phyloP scores from a whole-genome alignment of 352 stramenopile genomes.

The Phytophthora multivora region DNA sequence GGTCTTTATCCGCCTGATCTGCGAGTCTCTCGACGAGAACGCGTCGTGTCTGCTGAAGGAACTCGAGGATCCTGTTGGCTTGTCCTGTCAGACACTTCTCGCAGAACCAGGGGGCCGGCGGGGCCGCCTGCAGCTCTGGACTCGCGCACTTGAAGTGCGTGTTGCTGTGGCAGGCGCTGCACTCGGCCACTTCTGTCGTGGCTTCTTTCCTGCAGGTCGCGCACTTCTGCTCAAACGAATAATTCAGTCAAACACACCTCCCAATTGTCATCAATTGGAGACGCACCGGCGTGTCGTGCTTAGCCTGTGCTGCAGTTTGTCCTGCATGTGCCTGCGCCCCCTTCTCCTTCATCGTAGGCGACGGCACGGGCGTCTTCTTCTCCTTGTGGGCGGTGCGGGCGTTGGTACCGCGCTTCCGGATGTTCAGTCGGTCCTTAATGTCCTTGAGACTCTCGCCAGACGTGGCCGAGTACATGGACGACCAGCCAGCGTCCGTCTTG shows the following conservation, averaged over 20 bases:
- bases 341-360: conserved; percentile 30
- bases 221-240: conserved; percentile 44
- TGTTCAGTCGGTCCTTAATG: conserved; percentile 77
- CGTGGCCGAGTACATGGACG: conserved; percentile 72
- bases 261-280: background rate
- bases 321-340: background rate
- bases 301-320: conserved; percentile 12
- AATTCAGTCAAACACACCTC: background rate
- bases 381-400: conserved; percentile 62
- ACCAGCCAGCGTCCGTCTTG: conserved; percentile 82
- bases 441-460: conserved; percentile 79
- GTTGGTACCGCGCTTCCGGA: conserved; percentile 70
- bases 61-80: conserved; percentile 64
- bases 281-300: conserved; percentile 29
- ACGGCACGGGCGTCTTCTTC: conserved; percentile 42
- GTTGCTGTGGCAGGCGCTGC: conserved; percentile 61
- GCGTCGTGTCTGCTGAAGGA: conserved; percentile 65
- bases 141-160: conserved; percentile 63
- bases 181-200: conserved; percentile 44
- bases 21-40: conserved; percentile 51
- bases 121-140: conserved; percentile 34
- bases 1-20: conserved; percentile 18
- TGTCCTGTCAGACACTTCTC: conserved; percentile 59
- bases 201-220: conserved; percentile 53
- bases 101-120: conserved; percentile 51